Conservation (phyloP, 78 protist genomes). For the Polysphondylium violaceum region DNA sequence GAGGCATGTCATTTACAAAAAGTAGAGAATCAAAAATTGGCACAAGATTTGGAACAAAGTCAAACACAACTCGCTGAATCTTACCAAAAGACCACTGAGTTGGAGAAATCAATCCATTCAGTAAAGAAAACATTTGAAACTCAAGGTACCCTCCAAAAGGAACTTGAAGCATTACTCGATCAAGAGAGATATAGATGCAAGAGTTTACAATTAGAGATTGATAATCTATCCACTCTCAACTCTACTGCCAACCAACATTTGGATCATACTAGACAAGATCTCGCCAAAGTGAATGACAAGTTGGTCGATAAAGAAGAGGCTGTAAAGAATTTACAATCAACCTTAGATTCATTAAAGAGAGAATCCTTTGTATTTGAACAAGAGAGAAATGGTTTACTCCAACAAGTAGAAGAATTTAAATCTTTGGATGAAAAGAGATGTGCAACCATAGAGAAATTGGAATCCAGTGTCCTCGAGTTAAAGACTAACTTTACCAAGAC, state of each 20-base stretch:
- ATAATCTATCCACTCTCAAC: background rate
- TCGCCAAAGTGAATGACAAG: background rate
- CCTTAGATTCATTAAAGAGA: too few species aligned
- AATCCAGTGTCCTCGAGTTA: too few species aligned
- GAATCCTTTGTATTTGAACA: too few species aligned
- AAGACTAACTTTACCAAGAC: too few species aligned
- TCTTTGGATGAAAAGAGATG: background rate
- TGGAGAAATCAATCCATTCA: conserved; percentile 8
- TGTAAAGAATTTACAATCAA: too few species aligned
- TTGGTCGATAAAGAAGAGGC: background rate
- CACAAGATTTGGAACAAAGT: background rate
- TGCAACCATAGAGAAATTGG: background rate
- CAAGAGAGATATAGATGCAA: conserved; percentile 19
- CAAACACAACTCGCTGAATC: background rate
- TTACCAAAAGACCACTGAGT: background rate
- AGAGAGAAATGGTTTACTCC: too few species aligned
- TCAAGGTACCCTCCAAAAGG: background rate
- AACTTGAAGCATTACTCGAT: background rate
- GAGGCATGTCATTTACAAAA: too few species aligned
- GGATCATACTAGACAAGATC: background rate
- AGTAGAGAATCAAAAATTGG: background rate
- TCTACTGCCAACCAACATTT: background rate
- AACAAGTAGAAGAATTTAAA: background rate
- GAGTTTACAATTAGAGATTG: conserved; percentile 1
- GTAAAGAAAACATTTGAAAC: background rate